Conservation (phyloP, 2,329 filamentous ascomycete genomes). For the Trichoderma citrinoviride region DNA sequence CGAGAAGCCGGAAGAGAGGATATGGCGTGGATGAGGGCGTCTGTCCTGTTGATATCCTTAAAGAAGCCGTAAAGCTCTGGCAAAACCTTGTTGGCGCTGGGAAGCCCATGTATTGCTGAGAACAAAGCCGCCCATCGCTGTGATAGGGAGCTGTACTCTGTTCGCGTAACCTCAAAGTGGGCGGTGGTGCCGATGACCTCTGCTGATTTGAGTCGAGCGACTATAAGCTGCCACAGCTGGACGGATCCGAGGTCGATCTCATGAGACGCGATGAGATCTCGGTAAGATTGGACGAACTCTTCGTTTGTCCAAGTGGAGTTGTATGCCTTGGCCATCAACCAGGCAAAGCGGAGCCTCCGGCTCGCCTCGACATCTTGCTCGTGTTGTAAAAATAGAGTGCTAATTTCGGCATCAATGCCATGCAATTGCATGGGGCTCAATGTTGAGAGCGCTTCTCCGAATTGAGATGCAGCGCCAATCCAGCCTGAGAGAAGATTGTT, state of each 20-base stretch:
- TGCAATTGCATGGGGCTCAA: slow-evolving; percentile 21
- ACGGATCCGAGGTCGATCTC: slow-evolving; percentile 16
- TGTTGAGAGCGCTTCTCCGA: slow-evolving; percentile 22
- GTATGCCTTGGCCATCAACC: slow-evolving; percentile 28
- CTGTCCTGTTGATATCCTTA: slow-evolving; percentile 22
- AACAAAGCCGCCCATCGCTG: slow-evolving; percentile 27
- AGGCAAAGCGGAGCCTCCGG: slow-evolving; percentile 25
- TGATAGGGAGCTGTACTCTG: slow-evolving; percentile 19
- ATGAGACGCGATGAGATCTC: background rate
- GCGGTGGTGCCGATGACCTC: slow-evolving; percentile 11
- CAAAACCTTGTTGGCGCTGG: slow-evolving; percentile 4
- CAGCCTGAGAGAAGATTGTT: slow-evolving; percentile 24
- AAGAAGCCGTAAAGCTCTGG: slow-evolving; percentile 24
- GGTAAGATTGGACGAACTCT: slow-evolving; percentile 22
- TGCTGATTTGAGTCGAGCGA: slow-evolving; percentile 22
- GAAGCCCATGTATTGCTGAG: slow-evolving; percentile 14
- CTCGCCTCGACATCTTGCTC: slow-evolving; percentile 14
- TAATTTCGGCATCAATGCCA: slow-evolving; percentile 21
- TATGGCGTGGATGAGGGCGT: slow-evolving; percentile 18
- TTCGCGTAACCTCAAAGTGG: slow-evolving; percentile 18
- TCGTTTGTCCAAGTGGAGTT: slow-evolving; percentile 20
- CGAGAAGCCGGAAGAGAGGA: slow-evolving; percentile 12
- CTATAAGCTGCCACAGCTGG: slow-evolving; percentile 28
- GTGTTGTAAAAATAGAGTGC: slow-evolving; percentile 20
- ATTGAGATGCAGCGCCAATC: slow-evolving; percentile 24